A percentile compares a stretch with the other conserved stretches of the same genome.
phyloP scores from a whole-genome alignment of 345 rosid species.

The Passiflora organensis region DNA sequence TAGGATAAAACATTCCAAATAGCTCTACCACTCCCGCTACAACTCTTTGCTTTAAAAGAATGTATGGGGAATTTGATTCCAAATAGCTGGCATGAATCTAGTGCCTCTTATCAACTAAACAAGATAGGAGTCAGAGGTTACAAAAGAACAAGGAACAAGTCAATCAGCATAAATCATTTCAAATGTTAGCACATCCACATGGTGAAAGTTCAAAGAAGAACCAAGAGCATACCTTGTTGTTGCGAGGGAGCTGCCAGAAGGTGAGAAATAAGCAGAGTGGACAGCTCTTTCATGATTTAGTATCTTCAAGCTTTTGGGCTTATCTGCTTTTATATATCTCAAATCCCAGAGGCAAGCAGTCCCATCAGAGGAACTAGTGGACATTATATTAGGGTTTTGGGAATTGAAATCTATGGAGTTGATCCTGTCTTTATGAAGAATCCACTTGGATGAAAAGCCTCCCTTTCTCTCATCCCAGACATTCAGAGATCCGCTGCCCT shows the following conservation, averaged over 20 bases:
- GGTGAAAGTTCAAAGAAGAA: neutral
- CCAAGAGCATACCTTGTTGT: conserved; percentile 53
- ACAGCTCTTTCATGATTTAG: conserved; percentile 52
- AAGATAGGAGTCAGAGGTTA: too few relatives aligned
- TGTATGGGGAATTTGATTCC: too few relatives aligned
- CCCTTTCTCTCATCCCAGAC: conserved; percentile 62
- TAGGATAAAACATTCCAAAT: too few relatives aligned
- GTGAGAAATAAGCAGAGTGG: conserved; percentile 87
- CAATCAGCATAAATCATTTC: neutral
- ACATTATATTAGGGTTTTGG: conserved; percentile 55
- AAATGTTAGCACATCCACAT: neutral
- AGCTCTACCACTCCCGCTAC: too few relatives aligned
- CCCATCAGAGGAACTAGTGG: conserved; percentile 72
- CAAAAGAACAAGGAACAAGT: neutral
- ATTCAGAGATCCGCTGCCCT: conserved; percentile 51
- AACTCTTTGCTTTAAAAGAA: too few relatives aligned
- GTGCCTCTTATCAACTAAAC: too few relatives aligned
- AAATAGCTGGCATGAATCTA: too few relatives aligned
- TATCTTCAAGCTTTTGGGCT: conserved; percentile 34
- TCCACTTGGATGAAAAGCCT: conserved; percentile 39
- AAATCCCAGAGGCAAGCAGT: conserved; percentile 86
- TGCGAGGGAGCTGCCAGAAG: conserved; percentile 64
- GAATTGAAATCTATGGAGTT: conserved; percentile 72
- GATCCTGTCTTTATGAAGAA: conserved; percentile 61
- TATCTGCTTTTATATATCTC: conserved; percentile 39